Evolutionary conservation across 1,284 basidiomycete species (phyloP).

Genomic region (Trametes sp.): DNA sequence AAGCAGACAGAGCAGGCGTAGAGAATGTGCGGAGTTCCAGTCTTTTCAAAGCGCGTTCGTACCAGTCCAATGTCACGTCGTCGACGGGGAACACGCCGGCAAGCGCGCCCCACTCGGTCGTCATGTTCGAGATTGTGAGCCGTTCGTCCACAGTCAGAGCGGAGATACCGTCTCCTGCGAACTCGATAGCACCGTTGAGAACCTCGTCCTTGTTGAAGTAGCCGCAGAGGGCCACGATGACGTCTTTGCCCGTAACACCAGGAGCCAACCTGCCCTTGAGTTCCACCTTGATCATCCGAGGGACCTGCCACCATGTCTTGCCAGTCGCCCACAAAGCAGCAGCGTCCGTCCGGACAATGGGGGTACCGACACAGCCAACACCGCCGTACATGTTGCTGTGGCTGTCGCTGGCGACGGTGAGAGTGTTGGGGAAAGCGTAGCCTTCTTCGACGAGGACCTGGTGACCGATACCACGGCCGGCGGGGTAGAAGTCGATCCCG

Average conservation of each 20-base stretch:
- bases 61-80: constrained; percentile 86
- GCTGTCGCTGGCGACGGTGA: constrained; percentile 95
- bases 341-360: constrained; percentile 93
- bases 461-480: constrained; percentile 98
- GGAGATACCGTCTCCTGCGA: constrained; percentile 91
- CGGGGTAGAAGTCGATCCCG: constrained; percentile 95
- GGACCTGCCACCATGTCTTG: constrained; percentile 99
- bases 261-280: constrained; percentile 83
- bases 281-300: constrained; percentile 95
- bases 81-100: constrained; percentile 97
- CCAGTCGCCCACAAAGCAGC: constrained; percentile 99
- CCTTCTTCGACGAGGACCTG: constrained; percentile 96
- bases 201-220: constrained; percentile 98
- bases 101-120: constrained; percentile 98
- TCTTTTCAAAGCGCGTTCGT: constrained; percentile 80
- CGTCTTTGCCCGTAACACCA: constrained; percentile 98
- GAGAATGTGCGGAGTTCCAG: constrained; percentile 85
- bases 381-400: constrained; percentile 99
- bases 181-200: constrained; percentile 98
- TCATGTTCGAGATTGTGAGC: constrained; percentile 98
- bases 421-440: constrained; percentile 92
- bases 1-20: constrained; percentile 51
- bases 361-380: constrained; percentile 96
- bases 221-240: constrained; percentile 97
- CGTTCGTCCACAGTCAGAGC: constrained; percentile 90